Evolutionary conservation across 1,139 yeast genomes (phyloP).

Genomic region (Suhomyces atakaporum): DNA sequence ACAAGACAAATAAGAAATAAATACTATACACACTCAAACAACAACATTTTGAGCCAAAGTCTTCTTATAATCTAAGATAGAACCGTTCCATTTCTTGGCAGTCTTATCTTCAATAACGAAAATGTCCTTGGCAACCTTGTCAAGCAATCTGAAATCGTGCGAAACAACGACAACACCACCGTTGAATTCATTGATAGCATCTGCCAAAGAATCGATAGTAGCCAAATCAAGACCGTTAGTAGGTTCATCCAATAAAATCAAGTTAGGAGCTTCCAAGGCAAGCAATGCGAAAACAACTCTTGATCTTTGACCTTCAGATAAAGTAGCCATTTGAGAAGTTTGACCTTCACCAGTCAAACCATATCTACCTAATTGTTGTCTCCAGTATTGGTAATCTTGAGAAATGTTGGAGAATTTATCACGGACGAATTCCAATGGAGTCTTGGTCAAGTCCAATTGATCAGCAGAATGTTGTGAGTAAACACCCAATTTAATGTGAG

Average conservation of each 20-base stretch:
- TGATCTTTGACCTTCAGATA: conserved; percentile 98
- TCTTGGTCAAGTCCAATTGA: conserved; percentile 92
- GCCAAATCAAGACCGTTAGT: conserved; percentile 99
- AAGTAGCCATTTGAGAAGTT: conserved; percentile 97
- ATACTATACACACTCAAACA: conserved; percentile 39
- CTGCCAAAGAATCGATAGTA: conserved; percentile 96
- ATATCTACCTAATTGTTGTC: conserved; percentile 96
- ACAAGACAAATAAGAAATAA: conserved; percentile 6
- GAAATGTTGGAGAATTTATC: conserved; percentile 86
- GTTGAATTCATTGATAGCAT: conserved; percentile 87
- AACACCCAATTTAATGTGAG: conserved; percentile 97
- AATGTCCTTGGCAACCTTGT: conserved; percentile 96
- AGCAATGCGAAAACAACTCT: conserved; percentile 96
- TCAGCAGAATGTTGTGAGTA: conserved; percentile 99
- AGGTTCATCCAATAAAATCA: conserved; percentile 96
- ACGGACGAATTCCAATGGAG: conserved; percentile 95
- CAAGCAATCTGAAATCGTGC: conserved; percentile 97
- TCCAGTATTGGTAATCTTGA: conserved; percentile 99
- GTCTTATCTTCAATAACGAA: conserved; percentile 93
- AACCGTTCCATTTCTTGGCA: conserved; percentile 95
- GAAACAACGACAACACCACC: conserved; percentile 99
- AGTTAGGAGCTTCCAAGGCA: conserved; percentile 94
- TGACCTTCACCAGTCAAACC: conserved; percentile 99
- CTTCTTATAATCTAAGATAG: conserved; percentile 89
- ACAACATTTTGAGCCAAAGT: conserved; percentile 88